Conservation (phyloP, 345 rosid genomes). For the Lepidium aucheri region DNA sequence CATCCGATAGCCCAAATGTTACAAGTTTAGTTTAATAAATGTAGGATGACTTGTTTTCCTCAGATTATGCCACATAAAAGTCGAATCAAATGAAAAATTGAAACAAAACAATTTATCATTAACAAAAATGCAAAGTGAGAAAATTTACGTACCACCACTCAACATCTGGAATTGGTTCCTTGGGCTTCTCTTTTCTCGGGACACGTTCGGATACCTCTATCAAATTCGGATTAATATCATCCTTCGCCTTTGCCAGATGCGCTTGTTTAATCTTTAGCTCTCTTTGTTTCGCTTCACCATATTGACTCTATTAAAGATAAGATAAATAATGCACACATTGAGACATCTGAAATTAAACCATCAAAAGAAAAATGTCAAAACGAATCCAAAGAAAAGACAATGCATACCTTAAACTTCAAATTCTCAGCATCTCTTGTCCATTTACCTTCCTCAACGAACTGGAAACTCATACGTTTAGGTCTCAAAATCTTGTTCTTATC, state of each 20-base stretch:
- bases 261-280: conserved; percentile 92
- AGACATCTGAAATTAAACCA: conserved; percentile 9
- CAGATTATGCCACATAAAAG: not conserved
- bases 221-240: conserved; percentile 90
- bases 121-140: not conserved
- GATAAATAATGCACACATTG: not conserved
- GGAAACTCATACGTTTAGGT: conserved; percentile 82
- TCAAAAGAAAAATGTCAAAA: not conserved
- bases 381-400: not conserved
- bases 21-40: not conserved
- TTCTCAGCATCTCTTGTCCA: conserved; percentile 94
- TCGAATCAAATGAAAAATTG: not conserved
- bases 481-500: conserved; percentile 74
- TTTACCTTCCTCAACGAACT: conserved; percentile 97
- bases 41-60: not conserved
- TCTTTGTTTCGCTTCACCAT: conserved; percentile 91
- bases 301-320: conserved; percentile 52
- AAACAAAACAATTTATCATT: not conserved
- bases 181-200: conserved; percentile 63
- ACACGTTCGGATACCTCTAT: conserved; percentile 84
- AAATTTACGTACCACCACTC: conserved; percentile 88
- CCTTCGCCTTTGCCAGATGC: conserved; percentile 77
- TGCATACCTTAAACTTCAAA: conserved; percentile 61
- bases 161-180: conserved; percentile 73
- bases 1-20: not conserved